Conservation (phyloP, 257 asterid genomes). For the Solanum dulcamara region DNA sequence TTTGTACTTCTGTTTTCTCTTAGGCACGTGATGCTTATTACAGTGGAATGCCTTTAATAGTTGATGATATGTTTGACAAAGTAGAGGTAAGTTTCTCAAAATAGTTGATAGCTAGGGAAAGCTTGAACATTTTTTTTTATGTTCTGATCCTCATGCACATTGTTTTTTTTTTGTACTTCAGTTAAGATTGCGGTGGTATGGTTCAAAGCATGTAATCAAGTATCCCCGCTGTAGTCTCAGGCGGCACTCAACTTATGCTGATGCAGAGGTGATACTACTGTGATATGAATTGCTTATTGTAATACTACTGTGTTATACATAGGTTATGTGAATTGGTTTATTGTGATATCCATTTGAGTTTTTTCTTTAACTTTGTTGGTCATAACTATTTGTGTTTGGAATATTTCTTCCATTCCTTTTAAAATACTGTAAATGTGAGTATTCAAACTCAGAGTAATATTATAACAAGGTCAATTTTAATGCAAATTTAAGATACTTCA, state of each 20-base stretch:
- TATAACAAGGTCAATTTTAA: not conserved
- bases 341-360: not conserved
- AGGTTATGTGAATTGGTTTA: not conserved
- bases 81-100: constrained; percentile 42
- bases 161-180: constrained; percentile 12
- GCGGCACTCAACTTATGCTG: constrained; percentile 87
- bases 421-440: not conserved
- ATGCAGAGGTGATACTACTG: constrained; percentile 72
- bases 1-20: not conserved
- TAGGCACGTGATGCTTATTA: constrained; percentile 90
- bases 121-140: not conserved
- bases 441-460: not conserved
- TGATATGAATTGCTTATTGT: not conserved
- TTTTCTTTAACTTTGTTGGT: not conserved
- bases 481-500: not conserved
- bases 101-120: not conserved
- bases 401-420: not conserved
- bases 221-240: constrained; percentile 94
- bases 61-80: constrained; percentile 95
- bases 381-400: not conserved
- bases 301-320: not conserved
- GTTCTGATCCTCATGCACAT: constrained; percentile 3
- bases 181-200: constrained; percentile 79
- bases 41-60: constrained; percentile 79
- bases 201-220: constrained; percentile 80